Base-by-base conservation (phyloP, 1,284 basidiomycete genomes). In the Trichosporon coremiiforme region DNA sequence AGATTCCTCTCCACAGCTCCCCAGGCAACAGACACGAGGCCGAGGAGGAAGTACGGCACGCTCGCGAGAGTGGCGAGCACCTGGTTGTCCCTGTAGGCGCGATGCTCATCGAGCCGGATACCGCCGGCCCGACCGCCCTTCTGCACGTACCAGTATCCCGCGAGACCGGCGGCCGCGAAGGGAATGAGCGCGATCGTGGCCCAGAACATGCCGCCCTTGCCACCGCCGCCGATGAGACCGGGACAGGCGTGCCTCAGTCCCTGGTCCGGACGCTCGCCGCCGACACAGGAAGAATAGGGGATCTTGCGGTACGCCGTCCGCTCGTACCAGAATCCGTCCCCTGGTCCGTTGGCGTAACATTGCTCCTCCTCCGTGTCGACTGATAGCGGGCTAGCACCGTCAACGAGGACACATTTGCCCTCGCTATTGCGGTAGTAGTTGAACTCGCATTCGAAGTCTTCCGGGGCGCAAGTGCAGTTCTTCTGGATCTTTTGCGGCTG, bases 401-500 rank as follows among this genome's bases (percentile, higher is more conserved):
- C 82, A 1, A 89, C 88, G 15, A 94, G 87, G 0, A 91, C 90
- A 77, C 95, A 97, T 55, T 90, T 84, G 68, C 89, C 91, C 4
- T 85, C 84, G 0, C 80, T 81, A 74, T 94, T 87, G 72, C 90
- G 89, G 70, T 88, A 86, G 78, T 94, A 86, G 81, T 97, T 97
- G 86, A 94, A 97, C 85, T 97, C 95, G 78, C 95, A 98, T 85
- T 98, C 95, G 81, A 97, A 98, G 84, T 98, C 95, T 0, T 86
- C 85, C 9, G 82, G 76, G 0, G 85, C 84, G 76, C 95, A 98
- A 1, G 87, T 83, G 79, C 95, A 98, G 73, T 91, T 90, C 67
- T 87, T 84, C 35, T 90, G 87, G 25, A 92, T 79, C 41, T 85
- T 87, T 41, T 86, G 70, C 76, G 84, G 47, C 81, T 87, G 83